phyloP scores from a whole-genome alignment of 306 rosid species.

The Vigna mungo region DNA sequence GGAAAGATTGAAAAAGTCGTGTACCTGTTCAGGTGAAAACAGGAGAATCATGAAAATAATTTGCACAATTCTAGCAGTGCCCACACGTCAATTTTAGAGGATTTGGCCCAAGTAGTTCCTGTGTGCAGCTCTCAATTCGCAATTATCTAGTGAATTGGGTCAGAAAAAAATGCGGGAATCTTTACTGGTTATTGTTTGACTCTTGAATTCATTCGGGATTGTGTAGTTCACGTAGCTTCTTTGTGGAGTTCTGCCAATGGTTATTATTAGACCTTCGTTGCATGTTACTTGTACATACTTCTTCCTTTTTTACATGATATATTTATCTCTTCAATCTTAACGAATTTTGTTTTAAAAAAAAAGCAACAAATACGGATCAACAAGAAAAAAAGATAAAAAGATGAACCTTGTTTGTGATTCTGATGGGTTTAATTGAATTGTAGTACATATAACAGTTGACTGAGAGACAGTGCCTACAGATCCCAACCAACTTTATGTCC shows the following conservation, averaged over 20 bases:
- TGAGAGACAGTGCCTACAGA: not conserved
- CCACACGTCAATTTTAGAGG: not conserved
- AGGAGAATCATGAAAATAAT: not conserved
- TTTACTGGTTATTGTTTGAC: not conserved
- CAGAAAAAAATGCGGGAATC: not conserved
- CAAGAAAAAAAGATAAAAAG: not conserved
- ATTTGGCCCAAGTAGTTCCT: not conserved
- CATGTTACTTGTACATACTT: not conserved
- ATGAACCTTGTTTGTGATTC: not conserved
- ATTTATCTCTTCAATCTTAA: constrained; percentile 6
- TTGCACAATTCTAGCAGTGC: not conserved
- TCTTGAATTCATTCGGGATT: not conserved
- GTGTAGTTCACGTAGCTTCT: not conserved
- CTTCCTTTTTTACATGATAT: not conserved
- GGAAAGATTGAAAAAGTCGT: constrained; percentile 7
- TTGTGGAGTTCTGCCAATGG: not conserved
- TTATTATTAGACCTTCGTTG: not conserved
- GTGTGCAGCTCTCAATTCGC: not conserved
- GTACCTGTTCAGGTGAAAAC: constrained; percentile 3
- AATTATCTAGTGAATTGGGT: not conserved
- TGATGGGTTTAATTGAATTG: constrained; percentile 4
- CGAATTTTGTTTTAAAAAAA: not conserved
- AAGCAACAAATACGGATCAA: not conserved
- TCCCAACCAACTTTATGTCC: constrained; percentile 9
- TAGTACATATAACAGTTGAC: not conserved